Conservation (phyloP, 2,329 filamentous ascomycete genomes). For the Trematosphaeria pertusa region DNA sequence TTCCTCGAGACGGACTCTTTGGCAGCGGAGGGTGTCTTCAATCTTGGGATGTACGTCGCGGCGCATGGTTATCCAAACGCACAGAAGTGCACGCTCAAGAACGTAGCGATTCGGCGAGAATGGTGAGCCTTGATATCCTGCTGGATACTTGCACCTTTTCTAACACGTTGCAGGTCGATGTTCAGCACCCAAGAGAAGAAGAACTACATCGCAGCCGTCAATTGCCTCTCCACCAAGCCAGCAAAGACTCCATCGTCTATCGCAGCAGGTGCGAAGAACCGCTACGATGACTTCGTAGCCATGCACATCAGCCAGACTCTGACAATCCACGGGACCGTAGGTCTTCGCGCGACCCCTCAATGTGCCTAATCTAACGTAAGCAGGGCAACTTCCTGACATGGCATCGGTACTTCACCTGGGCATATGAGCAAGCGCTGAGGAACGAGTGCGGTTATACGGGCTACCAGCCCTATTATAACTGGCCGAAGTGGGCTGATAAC, state of each 20-base stretch:
- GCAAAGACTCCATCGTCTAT: slow-evolving; percentile 34
- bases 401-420: slow-evolving; percentile 53
- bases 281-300: slow-evolving; percentile 48
- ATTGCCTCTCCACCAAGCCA: slow-evolving; percentile 40
- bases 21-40: slow-evolving; percentile 42
- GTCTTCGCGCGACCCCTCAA: not conserved
- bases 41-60: slow-evolving; percentile 37
- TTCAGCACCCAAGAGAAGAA: slow-evolving; percentile 38
- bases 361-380: slow-evolving; percentile 1
- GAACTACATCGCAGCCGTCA: slow-evolving; percentile 45
- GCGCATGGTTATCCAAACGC: slow-evolving; percentile 31
- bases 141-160: too few species aligned
- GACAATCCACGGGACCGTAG: slow-evolving; percentile 44
- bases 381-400: slow-evolving; percentile 47
- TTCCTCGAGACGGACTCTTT: slow-evolving; percentile 40
- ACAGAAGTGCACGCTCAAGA: slow-evolving; percentile 45
- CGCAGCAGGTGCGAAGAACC: slow-evolving; percentile 39
- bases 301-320: slow-evolving; percentile 47
- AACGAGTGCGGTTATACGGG: slow-evolving; percentile 54
- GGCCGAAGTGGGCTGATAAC: slow-evolving; percentile 57
- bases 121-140: too few species aligned
- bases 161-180: slow-evolving; percentile 20
- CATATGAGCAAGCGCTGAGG: slow-evolving; percentile 51
- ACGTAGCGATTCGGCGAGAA: slow-evolving; percentile 51
- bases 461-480: slow-evolving; percentile 60